phyloP scores from a whole-genome alignment of 768 basidiomycete species.

The Mycena belliarum region DNA sequence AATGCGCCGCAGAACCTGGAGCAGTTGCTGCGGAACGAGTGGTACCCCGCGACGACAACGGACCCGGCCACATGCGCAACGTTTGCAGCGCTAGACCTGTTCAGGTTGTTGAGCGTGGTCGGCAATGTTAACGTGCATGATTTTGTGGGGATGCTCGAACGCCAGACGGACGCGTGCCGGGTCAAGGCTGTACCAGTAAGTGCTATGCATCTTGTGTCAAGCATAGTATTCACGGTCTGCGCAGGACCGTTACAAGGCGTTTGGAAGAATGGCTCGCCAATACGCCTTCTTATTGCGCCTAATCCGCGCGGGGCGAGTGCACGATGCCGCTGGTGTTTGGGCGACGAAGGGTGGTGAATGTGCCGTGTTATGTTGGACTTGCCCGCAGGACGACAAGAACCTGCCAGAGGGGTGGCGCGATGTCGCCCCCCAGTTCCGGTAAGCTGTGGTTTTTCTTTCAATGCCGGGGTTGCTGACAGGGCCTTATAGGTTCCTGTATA shows the following conservation, averaged over 20 bases:
- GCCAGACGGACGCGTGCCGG: too few species aligned
- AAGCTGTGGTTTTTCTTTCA: not conserved
- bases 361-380: not conserved
- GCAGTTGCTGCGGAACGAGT: too few species aligned
- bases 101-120: too few species aligned
- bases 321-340: not conserved
- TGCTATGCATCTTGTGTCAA: too few species aligned
- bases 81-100: too few species aligned
- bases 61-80: too few species aligned
- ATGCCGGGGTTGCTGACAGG: not conserved
- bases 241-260: constrained; percentile 14
- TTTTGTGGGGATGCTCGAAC: too few species aligned
- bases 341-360: not conserved
- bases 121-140: too few species aligned
- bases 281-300: not conserved
- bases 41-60: too few species aligned
- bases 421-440: not conserved
- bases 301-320: constrained; percentile 3
- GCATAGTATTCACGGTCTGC: too few species aligned
- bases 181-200: not conserved
- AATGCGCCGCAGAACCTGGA: too few species aligned
- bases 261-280: not conserved
- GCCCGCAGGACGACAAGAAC: not conserved
- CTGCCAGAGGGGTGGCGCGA: not conserved
- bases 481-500: not conserved